Evolutionary conservation across 2,329 filamentous ascomycete species (phyloP).

Genomic region (Aspergillus sp.): DNA sequence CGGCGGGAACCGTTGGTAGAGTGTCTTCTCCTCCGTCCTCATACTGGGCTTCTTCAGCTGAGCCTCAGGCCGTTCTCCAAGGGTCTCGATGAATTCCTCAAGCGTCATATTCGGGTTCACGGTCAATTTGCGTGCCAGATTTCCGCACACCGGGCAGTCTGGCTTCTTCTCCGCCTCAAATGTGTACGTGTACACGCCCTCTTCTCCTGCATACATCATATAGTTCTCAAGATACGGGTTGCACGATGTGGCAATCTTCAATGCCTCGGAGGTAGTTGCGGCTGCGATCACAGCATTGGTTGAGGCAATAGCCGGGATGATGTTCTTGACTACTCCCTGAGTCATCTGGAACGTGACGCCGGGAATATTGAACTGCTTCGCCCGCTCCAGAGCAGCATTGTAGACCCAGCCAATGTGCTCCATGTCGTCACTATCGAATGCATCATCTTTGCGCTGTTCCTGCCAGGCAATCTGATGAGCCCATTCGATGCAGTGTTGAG

Average conservation of each 20-base stretch:
- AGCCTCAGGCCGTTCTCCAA: conserved; percentile 80
- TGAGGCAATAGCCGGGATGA: conserved; percentile 96
- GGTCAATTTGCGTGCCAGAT: conserved; percentile 71
- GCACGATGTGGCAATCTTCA: conserved; percentile 84
- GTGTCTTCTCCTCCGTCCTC: conserved; percentile 74
- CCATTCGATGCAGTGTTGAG: conserved; percentile 98
- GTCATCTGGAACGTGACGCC: conserved; percentile 95
- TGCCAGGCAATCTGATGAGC: conserved; percentile 98
- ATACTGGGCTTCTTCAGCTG: conserved; percentile 94
- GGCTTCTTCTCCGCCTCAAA: conserved; percentile 93
- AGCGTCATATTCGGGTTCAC: conserved; percentile 73
- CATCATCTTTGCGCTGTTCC: conserved; percentile 75
- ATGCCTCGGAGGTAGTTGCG: conserved; percentile 92
- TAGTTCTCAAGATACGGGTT: conserved; percentile 89
- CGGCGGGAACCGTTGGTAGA: conserved; percentile 86
- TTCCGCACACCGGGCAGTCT: conserved; percentile 93
- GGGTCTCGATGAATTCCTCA: conserved; percentile 78
- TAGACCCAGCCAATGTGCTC: conserved; percentile 98
- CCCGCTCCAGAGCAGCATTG: conserved; percentile 76
- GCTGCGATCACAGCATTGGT: conserved; percentile 97
- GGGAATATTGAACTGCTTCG: conserved; percentile 82
- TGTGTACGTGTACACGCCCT: conserved; percentile 94
- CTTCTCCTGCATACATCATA: conserved; percentile 99
- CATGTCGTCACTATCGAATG: conserved; percentile 91
- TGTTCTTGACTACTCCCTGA: conserved; percentile 98